Conservation (phyloP, 2,329 filamentous ascomycete species). For the Sporothrix pallida region DNA sequence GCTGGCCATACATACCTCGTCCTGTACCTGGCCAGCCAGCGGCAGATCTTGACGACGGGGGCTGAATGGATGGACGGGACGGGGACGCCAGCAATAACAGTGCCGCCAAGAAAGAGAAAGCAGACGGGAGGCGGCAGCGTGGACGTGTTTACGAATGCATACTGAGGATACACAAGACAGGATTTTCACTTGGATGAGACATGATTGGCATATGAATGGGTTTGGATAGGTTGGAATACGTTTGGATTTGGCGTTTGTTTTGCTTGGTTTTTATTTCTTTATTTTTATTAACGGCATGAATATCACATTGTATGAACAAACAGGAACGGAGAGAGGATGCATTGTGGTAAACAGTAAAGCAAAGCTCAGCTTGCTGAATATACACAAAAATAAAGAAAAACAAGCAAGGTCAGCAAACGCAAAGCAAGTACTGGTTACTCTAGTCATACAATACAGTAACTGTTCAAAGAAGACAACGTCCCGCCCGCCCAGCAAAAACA, state of each 20-base stretch:
- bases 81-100: slow-evolving; percentile 57
- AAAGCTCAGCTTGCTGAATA: neutral
- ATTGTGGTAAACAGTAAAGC: neutral
- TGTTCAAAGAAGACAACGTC: neutral
- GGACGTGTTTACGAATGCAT: slow-evolving; percentile 10
- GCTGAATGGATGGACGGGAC: slow-evolving; percentile 71
- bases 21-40: slow-evolving; percentile 73
- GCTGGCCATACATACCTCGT: slow-evolving; percentile 75
- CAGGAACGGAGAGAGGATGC: slow-evolving; percentile 12
- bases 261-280: neutral
- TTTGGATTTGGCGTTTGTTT: neutral
- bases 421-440: slow-evolving; percentile 15
- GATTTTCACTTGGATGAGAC: neutral
- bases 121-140: neutral
- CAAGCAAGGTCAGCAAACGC: neutral
- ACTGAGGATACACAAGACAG: neutral
- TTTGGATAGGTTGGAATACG: neutral
- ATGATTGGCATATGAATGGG: neutral
- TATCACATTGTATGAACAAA: neutral
- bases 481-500: neutral
- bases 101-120: slow-evolving; percentile 45
- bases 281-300: neutral
- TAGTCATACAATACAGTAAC: slow-evolving; percentile 33
- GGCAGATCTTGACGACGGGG: slow-evolving; percentile 62
- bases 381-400: neutral